phyloP scores from a whole-genome alignment of 2,329 filamentous ascomycete genomes.

The Alternaria consortialis region DNA sequence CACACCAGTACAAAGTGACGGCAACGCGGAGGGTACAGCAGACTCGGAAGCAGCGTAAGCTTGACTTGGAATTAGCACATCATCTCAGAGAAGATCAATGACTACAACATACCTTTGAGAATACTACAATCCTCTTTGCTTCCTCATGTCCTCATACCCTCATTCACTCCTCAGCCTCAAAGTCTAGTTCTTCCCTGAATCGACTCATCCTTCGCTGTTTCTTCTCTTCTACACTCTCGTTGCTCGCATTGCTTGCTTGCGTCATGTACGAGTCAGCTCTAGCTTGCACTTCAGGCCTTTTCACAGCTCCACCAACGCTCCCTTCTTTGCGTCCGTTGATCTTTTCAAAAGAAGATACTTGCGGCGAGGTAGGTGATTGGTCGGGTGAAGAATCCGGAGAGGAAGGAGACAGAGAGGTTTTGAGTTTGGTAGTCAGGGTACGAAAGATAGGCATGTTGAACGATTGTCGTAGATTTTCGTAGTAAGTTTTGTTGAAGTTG shows the following conservation, averaged over 20 bases:
- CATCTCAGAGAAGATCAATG: neutral
- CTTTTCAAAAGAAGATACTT: constrained; percentile 36
- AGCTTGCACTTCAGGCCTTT: constrained; percentile 23
- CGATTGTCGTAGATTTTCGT: neutral
- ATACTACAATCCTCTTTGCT: constrained; percentile 1
- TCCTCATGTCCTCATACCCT: neutral
- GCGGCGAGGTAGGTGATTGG: constrained; percentile 26
- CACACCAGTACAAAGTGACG: constrained; percentile 22
- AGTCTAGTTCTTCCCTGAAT: constrained; percentile 44
- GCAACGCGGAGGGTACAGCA: constrained; percentile 6
- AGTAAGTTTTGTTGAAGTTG: neutral
- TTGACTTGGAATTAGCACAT: constrained; percentile 4
- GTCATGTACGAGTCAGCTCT: constrained; percentile 35
- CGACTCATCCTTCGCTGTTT: constrained; percentile 38
- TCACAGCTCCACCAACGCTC: constrained; percentile 15
- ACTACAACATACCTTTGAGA: constrained; percentile 20
- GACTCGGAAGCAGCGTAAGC: constrained; percentile 16
- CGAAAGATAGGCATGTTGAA: constrained; percentile 43
- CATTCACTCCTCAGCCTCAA: constrained; percentile 22
- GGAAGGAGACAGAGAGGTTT: constrained; percentile 37
- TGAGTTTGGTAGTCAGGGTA: constrained; percentile 42
- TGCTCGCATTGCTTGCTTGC: constrained; percentile 22
- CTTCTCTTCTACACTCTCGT: constrained; percentile 27
- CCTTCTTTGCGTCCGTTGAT: constrained; percentile 33
- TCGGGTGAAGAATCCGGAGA: constrained; percentile 32